Base-by-base conservation (phyloP, 1,284 basidiomycete genomes). In the Athelia psychrophila region DNA sequence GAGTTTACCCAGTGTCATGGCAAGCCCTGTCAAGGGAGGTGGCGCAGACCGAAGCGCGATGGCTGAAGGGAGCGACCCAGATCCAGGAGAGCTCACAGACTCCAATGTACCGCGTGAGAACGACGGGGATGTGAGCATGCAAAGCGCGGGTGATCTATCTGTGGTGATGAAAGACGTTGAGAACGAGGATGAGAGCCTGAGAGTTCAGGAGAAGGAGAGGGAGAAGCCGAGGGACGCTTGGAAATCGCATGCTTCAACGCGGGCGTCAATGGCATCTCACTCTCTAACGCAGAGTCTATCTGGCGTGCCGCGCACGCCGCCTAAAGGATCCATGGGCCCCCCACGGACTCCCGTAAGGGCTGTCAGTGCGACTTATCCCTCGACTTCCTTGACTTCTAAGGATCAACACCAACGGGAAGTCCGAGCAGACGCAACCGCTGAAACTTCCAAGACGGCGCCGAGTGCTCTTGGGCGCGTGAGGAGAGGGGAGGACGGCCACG, bases 261-360 rank as follows among this genome's bases (percentile, higher is more conserved):
- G 81, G 9, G 81, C 82, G 8, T 85, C 84, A 22, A 69, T 83
- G 63, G 80, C 81, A 0, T 78, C 79, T 18, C 75, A 80, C 50
- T 71, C 79, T 2, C 76, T 86, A 25, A 76, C 81, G 4, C 78
- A 80, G 60, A 82, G 82, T 12, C 60, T 85, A 20, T 77, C 69
- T 25, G 68, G 72, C 0, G 59, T 79, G 16, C 75, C 77, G 38
- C 63, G 70, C 45, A 66, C 73, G 18, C 68, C 74, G 24, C 61
- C 71, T 10, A 62, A 52, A 40, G 68, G 69, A 1, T 56, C 59
- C 18, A 76, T 75, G 72, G 75, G 71, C 2, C 76, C 73, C 12
- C 73, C 74, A 44, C 64, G 68, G 12, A 72, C 71, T 35, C 74
- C 78, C 20, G 57, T 71, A 45, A 70, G 77, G 48, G 80, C 74